Base-by-base conservation (phyloP, 441 rosid genomes). In the Erodium trifolium region DNA sequence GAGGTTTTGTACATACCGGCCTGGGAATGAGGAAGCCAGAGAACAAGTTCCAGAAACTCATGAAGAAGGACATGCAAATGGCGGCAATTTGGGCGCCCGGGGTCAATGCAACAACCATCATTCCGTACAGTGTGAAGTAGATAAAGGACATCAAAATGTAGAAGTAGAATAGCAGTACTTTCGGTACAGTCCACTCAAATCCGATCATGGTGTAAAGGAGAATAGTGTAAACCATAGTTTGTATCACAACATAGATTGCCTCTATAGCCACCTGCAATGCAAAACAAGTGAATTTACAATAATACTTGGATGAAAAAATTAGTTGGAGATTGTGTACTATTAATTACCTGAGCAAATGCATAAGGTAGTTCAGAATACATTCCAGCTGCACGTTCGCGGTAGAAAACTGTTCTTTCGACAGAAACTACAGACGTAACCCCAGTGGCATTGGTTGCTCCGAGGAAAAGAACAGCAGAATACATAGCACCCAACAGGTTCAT, bases 51-150 rank as follows among this genome's bases (percentile, higher is more conserved):
- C 92, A 95, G 62, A 92, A 80, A n/a, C 89, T 71, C 9, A 84
- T 88, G 79, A 90, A 92, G 9, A 95, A 86, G 17, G 93, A 88
- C 0, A 97, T 95, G 1, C 89, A 83, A 49, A 95, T 82, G 4
- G 97, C 75, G 3, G 99, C 95, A 4, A 92, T 83, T 87, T 95
- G 98, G 66, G 85, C 96, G 79, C 89, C 91, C 3, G 98, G 99
- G 0, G 97, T 87, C 37, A 95, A 53, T 6, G 63, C 63, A 57
- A 57, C 63, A 57, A 57, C 29, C 63, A 57, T 57, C 63, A 57
- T 57, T 17, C 63, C 63, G 13, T 57, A 57, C 3, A 57, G 12
- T 8, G 63, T 17, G 63, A 57, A 57, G 63, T 57, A 57, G 63
- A 57, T 18, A 6, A 57, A 57, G 63, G 13, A 17, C 63, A 57